Evolutionary conservation across 495 filamentous ascomycete species (phyloP), one percentile per base, ranked within the genome.

Genomic region (Tuber microsphaerosporum): DNA sequence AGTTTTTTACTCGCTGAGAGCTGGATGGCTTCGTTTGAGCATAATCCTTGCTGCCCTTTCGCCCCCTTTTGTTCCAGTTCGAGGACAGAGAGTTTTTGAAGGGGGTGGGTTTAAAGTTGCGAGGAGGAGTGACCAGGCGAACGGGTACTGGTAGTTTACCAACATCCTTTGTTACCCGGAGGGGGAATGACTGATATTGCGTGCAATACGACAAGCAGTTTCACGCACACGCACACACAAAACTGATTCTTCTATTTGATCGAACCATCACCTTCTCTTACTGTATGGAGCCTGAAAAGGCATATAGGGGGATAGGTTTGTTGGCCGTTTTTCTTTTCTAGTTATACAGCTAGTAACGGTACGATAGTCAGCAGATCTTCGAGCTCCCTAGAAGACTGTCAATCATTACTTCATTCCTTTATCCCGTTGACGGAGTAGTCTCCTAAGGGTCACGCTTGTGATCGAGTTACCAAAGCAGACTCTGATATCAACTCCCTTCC

Each of bases 151-250:
- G 48, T 12, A 34, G 56, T 65, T 34, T 16, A 65, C 16, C 26
- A 19, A 65, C 14, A 65, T 65, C 26, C 56, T 65, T 65, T 31
- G 56, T 65, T 65, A 65, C 56, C 56, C 56, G 56, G 71, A 39
- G 75, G 31, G 41, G 45, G 41, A 12, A 71, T n/a, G 74, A 73
- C 74, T 73, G 70, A 61, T 46, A 43, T 77, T 76, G 76, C 73
- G 76, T 44, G 75, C 69, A 20, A 46, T 70, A 76, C 69, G 16
- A 41, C 51, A 76, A 65, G 65, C 75, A 71, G 77, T 77, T 71
- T 77, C 71, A 74, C 61, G 73, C 26, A 16, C 26, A 34, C 2
- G 34, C 56, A 31, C 12, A 65, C 56, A 65, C 26, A 31, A 65
- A 65, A 65, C 56, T 19, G 56, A 34, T 34, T 16, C 56, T 31